Evolutionary conservation across 345 rosid species (phyloP), one percentile per base, ranked within the genome.

Genomic region (Ceriops decandra): DNA sequence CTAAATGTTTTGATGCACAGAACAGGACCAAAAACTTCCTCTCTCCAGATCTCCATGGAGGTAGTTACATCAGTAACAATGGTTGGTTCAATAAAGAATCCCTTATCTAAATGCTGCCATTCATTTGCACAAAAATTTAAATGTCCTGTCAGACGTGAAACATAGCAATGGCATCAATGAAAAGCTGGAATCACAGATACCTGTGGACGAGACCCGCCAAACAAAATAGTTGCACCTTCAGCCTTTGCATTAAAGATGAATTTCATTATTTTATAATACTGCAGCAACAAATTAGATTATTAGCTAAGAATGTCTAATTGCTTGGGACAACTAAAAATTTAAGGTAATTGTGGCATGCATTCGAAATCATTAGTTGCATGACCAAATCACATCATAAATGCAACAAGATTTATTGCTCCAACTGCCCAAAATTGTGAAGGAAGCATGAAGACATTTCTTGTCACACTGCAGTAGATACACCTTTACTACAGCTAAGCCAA

Each of bases 31-130:
- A 95, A 95, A 54, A 95, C 97, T 83, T 95, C 99, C 70, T 95
- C 99, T 76, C 91, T 92, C 99, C 99, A 95, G 54, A 95, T 92
- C 83, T 95, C 86, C 99, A 92, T 95, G 73, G 93, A 88, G 63
- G 88, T 87, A 31, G 84, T 83, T 68, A 92, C 89, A 76, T 92
- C 85, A 56, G 85, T 82, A 26, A 92, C 79, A 69, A 95, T 78
- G 21, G 95, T 84, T 76, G 99, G 97, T 76, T 90, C 93, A 63
- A 95, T 49, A 68, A 85, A 95, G 80, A 77, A 92, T 53, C 99
- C 98, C 72, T 84, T 92, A 47, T 80, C 85, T 13, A 90, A 76
- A 81, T 95, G 92, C 99, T 92, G 88, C 63, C 20, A 63, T 32
- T 70, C 35, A 72, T 68, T 69, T 63, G 36, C 54, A 57, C 63